A percentile compares a stretch with the other conserved stretches of the same genome.
These are phyloP conservation scores for Oldenlandia corymbosa DNA, from an alignment of 257 asterid species.

Conservation along the genomic window DNA sequence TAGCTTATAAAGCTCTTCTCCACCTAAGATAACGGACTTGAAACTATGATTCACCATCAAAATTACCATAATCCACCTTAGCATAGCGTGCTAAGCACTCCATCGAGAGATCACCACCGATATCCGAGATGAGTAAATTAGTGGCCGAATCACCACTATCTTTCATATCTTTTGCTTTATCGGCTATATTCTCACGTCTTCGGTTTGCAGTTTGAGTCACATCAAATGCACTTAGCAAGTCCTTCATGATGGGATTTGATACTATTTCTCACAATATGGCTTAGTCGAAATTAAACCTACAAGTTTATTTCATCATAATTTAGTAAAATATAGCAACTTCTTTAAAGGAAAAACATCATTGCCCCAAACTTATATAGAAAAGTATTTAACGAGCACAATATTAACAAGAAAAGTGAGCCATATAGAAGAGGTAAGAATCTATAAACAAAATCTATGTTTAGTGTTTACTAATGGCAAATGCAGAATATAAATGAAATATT, in stretches of 20 bases:
- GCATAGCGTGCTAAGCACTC: slow-evolving; percentile 28
- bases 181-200: slow-evolving; percentile 33
- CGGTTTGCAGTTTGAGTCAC: slow-evolving; percentile 33
- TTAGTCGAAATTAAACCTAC: too few relatives aligned
- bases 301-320: too few relatives aligned
- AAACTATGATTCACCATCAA: slow-evolving; percentile 29
- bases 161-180: slow-evolving; percentile 12
- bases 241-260: slow-evolving; percentile 48
- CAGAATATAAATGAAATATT: too few relatives aligned
- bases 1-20: slow-evolving; percentile 27
- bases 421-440: too few relatives aligned
- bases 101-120: slow-evolving; percentile 34
- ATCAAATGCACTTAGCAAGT: slow-evolving; percentile 40
- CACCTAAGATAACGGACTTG: slow-evolving; percentile 31
- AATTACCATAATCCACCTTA: slow-evolving; percentile 26
- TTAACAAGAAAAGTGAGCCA: too few relatives aligned
- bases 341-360: too few relatives aligned
- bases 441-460: too few relatives aligned
- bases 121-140: slow-evolving; percentile 25
- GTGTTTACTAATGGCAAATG: too few relatives aligned
- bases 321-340: too few relatives aligned
- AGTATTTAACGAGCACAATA: too few relatives aligned
- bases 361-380: too few relatives aligned
- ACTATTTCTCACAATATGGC: slow-evolving; percentile 59
- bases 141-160: neutral